Conservation (phyloP, 2,329 filamentous ascomycete genomes). For the Fusarium globosum region DNA sequence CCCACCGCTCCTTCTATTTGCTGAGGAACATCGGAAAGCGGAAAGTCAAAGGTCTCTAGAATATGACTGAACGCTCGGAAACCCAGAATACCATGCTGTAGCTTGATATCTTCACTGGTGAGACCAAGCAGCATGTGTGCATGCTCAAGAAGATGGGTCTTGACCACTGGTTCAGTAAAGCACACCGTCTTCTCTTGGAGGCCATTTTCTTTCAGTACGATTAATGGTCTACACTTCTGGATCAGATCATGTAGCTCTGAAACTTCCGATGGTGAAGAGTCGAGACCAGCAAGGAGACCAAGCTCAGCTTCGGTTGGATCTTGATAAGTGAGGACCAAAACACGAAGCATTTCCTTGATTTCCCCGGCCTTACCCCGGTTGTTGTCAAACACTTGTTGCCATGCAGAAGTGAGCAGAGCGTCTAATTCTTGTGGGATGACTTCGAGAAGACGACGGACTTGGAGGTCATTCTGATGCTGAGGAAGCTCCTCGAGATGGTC, state of each 20-base stretch:
- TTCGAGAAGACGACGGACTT: slow-evolving; percentile 53
- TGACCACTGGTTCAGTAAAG: slow-evolving; percentile 46
- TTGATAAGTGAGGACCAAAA: slow-evolving; percentile 54
- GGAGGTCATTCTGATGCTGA: slow-evolving; percentile 51
- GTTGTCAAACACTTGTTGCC: slow-evolving; percentile 51
- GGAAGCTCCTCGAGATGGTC: slow-evolving; percentile 55
- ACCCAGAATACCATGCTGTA: slow-evolving; percentile 56
- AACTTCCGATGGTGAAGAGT: slow-evolving; percentile 46
- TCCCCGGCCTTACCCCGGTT: slow-evolving; percentile 50
- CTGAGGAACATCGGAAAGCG: not conserved
- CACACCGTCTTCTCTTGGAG: slow-evolving; percentile 29
- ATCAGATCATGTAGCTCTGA: slow-evolving; percentile 51
- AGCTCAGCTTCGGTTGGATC: slow-evolving; percentile 55
- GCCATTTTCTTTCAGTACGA: slow-evolving; percentile 39
- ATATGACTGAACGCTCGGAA: slow-evolving; percentile 53
- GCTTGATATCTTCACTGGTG: slow-evolving; percentile 52
- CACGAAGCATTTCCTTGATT: slow-evolving; percentile 56
- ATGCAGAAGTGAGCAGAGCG: slow-evolving; percentile 52
- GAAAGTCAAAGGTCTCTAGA: slow-evolving; percentile 49
- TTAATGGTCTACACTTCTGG: slow-evolving; percentile 52
- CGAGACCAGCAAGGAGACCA: slow-evolving; percentile 51
- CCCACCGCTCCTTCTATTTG: not conserved
- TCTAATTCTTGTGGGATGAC: slow-evolving; percentile 54
- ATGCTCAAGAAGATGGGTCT: slow-evolving; percentile 54
- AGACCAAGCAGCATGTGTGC: slow-evolving; percentile 48